These are phyloP conservation scores for Uromyces viciae-fabae DNA, from an alignment of 1,284 basidiomycete species.

Conservation along the genomic window DNA sequence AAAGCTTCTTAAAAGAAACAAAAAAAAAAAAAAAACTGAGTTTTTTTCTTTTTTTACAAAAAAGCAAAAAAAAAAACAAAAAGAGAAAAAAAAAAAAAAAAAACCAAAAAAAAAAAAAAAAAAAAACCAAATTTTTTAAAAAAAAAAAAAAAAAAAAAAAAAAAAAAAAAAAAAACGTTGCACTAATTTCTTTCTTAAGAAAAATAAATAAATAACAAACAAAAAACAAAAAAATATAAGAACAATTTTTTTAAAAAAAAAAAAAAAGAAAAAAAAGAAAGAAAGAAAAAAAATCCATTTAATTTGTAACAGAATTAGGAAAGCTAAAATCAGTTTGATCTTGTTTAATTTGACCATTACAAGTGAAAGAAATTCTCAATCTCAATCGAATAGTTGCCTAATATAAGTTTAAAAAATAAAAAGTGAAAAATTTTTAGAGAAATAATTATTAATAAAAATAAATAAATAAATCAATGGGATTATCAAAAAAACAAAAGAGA, in stretches of 20 bases:
- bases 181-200: background rate
- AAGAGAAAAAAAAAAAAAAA: too few species aligned
- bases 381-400: slow-evolving; percentile 80
- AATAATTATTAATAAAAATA: slow-evolving; percentile 2
- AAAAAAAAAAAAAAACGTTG: background rate
- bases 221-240: slow-evolving; percentile 18
- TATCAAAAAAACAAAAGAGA: background rate
- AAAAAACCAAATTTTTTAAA: background rate
- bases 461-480: background rate
- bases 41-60: too few species aligned
- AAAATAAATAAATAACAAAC: background rate
- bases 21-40: too few species aligned
- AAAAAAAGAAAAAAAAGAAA: background rate
- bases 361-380: slow-evolving; percentile 73
- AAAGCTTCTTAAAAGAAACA: too few species aligned
- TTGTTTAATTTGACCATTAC: slow-evolving; percentile 68
- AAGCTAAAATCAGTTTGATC: slow-evolving; percentile 95
- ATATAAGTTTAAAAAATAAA: background rate
- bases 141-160: background rate
- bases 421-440: background rate
- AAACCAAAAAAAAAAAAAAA: too few species aligned
- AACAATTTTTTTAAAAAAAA: background rate
- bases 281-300: background rate
- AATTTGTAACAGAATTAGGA: slow-evolving; percentile 68
- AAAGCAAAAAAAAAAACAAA: too few species aligned